phyloP scores from a whole-genome alignment of 2,329 filamentous ascomycete species.

The Aspergillus ochraceoroseus region DNA sequence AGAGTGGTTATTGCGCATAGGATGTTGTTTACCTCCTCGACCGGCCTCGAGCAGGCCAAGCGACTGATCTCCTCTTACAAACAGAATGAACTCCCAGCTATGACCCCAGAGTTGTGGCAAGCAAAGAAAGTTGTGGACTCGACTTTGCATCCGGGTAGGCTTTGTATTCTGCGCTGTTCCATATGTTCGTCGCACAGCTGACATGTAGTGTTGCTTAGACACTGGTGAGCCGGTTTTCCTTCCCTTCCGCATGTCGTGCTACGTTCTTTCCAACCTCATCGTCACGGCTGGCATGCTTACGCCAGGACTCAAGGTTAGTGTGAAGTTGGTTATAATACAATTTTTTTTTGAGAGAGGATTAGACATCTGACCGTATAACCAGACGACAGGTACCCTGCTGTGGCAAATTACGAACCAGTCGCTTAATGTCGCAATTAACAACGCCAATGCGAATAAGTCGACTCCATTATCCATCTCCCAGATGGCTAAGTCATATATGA shows the following conservation, averaged over 20 bases:
- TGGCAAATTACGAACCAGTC: conserved; percentile 98
- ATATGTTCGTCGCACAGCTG: not conserved
- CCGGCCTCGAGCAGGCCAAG: conserved; percentile 83
- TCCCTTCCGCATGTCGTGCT: conserved; percentile 96
- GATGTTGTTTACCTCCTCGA: conserved; percentile 73
- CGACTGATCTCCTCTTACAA: conserved; percentile 77
- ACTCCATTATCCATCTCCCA: conserved; percentile 76
- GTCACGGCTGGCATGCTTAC: conserved; percentile 97
- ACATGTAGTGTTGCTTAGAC: conserved; percentile 51
- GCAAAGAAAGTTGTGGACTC: conserved; percentile 98
- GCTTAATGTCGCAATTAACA: conserved; percentile 97
- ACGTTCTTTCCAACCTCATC: conserved; percentile 85
- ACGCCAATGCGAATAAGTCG: conserved; percentile 95
- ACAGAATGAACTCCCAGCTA: conserved; percentile 67
- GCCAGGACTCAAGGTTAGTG: conserved; percentile 73
- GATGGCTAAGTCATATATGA: conserved; percentile 81
- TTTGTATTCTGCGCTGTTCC: not conserved
- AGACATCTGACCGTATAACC: not conserved
- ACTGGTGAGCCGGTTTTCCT: conserved; percentile 88
- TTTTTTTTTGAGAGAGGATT: not conserved
- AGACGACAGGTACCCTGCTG: conserved; percentile 77
- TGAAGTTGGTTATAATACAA: conserved; percentile 27
- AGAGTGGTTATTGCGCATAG: conserved; percentile 47
- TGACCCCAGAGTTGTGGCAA: conserved; percentile 88
- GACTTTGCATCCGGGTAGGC: conserved; percentile 82